Base-by-base conservation (phyloP, 768 basidiomycete species). In the Saitozyma sp. region DNA sequence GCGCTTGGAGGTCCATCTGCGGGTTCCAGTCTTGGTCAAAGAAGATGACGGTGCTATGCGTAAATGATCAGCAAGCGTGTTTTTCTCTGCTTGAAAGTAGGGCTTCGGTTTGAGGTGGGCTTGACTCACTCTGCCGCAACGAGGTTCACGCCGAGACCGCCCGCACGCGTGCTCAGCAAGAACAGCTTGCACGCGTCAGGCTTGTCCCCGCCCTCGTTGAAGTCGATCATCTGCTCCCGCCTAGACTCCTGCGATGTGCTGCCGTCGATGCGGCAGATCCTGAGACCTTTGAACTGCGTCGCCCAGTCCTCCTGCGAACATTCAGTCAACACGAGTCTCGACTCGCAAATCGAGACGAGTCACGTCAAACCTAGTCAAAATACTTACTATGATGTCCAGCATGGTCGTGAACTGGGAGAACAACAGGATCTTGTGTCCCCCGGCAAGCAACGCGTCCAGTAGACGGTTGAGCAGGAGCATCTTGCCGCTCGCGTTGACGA, bases 1-100 rank as follows among this genome's bases (percentile, higher is more conserved):
- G 91, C 0, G 95, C 95, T 80, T 99, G 95, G 2, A 90, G 83
- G 67, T 99, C 95, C 87, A 94, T 93, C 81, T 96, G 94, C 0
- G 94, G 93, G 52, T 79, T 74, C 69, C 45, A 71, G 91, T 53
- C 71, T 65, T 89, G 88, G 72, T 93, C 92, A 71, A 92, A 94
- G 79, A 96, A 91, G 61, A 96, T 91, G 60, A 96, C 92, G 0
- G 92, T 93, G 52, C 71, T 73, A 29, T 3, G 45, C 45, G 29
- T 5, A 29, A 5, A 29, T 5, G 29, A 29, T 29, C 29, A 29
- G 29, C 29, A 2, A 29, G 29, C 29, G 29, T 29, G 5, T 5
- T 29, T 29, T 16, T 11, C 13, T 46, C 45, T 13, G 6, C 45
- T 46, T 11, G n/a, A 6, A 46, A 11, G 13, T 46, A 6, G 2